Evolutionary conservation across 208 protist genomes (phyloP).

Genomic region (Leishmania lainsoni): DNA sequence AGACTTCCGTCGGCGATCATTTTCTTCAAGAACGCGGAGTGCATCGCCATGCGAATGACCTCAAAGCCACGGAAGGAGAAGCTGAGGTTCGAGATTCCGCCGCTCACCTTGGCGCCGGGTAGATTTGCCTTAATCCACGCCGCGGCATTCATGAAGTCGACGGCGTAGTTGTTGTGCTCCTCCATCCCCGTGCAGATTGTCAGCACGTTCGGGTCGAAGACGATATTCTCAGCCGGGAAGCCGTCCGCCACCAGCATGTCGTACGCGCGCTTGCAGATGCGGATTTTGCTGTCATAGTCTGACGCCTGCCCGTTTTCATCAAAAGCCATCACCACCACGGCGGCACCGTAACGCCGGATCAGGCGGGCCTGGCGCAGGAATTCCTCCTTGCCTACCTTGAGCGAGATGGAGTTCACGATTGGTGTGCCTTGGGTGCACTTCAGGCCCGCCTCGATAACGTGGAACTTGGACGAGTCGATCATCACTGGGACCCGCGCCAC

Average conservation of each 20-base stretch:
- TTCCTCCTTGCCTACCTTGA: conserved; percentile 96
- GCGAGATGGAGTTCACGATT: conserved; percentile 96
- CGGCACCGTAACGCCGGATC: conserved; percentile 92
- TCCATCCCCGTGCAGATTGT: conserved; percentile 97
- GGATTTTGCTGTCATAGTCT: conserved; percentile 78
- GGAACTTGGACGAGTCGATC: conserved; percentile 97
- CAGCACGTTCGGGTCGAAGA: conserved; percentile 98
- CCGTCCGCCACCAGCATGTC: conserved; percentile 80
- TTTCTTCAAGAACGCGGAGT: conserved; percentile 94
- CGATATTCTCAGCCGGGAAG: conserved; percentile 94
- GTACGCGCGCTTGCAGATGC: conserved; percentile 96
- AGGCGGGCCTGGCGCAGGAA: conserved; percentile 93
- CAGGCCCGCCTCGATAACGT: conserved; percentile 92
- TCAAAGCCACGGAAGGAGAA: conserved; percentile 96
- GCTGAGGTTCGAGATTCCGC: conserved; percentile 97
- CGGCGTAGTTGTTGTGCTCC: conserved; percentile 97
- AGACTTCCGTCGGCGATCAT: conserved; percentile 85
- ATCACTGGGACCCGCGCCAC: conserved; percentile 94
- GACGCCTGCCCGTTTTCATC: conserved; percentile 97
- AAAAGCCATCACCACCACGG: conserved; percentile 95
- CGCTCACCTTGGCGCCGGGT: conserved; percentile 86
- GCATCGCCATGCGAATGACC: conserved; percentile 88
- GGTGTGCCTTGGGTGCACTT: conserved; percentile 96
- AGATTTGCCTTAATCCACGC: conserved; percentile 84
- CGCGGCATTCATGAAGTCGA: conserved; percentile 95